Evolutionary conservation across 371 early-diverging fungal species (phyloP).

Genomic region (Mucor velutinosus): DNA sequence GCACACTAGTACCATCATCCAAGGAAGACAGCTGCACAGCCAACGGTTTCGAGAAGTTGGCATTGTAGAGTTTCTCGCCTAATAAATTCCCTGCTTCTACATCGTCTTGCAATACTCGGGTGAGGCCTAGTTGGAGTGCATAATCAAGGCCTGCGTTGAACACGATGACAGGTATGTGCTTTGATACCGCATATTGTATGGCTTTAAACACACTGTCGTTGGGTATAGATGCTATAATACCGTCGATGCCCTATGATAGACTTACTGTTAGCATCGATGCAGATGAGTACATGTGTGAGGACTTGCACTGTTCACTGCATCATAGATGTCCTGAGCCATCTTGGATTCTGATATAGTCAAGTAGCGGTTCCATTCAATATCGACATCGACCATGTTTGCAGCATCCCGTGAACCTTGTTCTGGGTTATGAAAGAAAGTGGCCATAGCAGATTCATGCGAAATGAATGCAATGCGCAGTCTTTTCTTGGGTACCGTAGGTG

Average conservation of each 20-base stretch:
- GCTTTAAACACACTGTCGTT: constrained; percentile 40
- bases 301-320: constrained; percentile 29
- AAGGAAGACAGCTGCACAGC: constrained; percentile 14
- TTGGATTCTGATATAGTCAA: constrained; percentile 16
- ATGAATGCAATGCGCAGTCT: constrained; percentile 30
- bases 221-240: constrained; percentile 50
- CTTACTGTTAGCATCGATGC: background rate
- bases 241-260: constrained; percentile 33
- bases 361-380: constrained; percentile 44
- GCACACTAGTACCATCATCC: constrained; percentile 2
- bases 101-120: constrained; percentile 50
- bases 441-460: constrained; percentile 36
- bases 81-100: constrained; percentile 37
- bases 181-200: constrained; percentile 31
- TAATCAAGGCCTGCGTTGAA: constrained; percentile 46
- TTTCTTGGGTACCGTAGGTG: background rate
- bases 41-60: constrained; percentile 15
- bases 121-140: constrained; percentile 35
- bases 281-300: background rate
- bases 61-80: constrained; percentile 37
- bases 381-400: constrained; percentile 37
- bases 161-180: constrained; percentile 46
- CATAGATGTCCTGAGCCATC: constrained; percentile 40
- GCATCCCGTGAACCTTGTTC: constrained; percentile 48
- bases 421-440: constrained; percentile 39